These are phyloP conservation scores for Saitoella complicata DNA, from an alignment of 805 yeast genomes.

Conservation along the genomic window DNA sequence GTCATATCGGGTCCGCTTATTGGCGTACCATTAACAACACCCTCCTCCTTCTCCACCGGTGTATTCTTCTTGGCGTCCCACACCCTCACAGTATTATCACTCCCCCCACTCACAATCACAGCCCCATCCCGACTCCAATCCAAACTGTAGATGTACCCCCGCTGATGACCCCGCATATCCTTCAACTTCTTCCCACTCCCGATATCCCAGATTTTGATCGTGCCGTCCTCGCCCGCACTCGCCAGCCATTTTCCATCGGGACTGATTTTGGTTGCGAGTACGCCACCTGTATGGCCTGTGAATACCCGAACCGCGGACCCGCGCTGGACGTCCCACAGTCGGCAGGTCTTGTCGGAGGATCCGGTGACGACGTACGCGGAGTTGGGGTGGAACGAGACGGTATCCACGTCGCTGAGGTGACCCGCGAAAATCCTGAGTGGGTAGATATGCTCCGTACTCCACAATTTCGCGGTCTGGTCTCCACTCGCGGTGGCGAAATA, in stretches of 20 bases:
- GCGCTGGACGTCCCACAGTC: slow-evolving; percentile 93
- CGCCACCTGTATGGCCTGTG: slow-evolving; percentile 82
- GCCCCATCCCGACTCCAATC: slow-evolving; percentile 77
- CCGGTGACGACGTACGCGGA: slow-evolving; percentile 91
- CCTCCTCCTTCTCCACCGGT: slow-evolving; percentile 3
- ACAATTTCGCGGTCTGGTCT: slow-evolving; percentile 90
- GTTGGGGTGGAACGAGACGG: slow-evolving; percentile 90
- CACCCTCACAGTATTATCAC: slow-evolving; percentile 74
- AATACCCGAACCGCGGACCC: slow-evolving; percentile 86
- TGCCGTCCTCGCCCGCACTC: slow-evolving; percentile 83
- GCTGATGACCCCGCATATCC: slow-evolving; percentile 87
- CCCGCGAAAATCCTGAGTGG: slow-evolving; percentile 95
- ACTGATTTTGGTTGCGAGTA: slow-evolving; percentile 70
- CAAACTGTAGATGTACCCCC: slow-evolving; percentile 63
- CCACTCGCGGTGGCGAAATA: slow-evolving; percentile 97
- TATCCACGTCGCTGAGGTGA: slow-evolving; percentile 88
- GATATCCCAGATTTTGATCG: slow-evolving; percentile 82
- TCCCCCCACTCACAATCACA: slow-evolving; percentile 78
- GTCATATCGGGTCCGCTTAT: neutral
- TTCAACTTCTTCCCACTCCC: slow-evolving; percentile 81
- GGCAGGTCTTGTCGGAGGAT: slow-evolving; percentile 81
- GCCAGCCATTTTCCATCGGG: slow-evolving; percentile 98
- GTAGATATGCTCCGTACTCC: slow-evolving; percentile 97
- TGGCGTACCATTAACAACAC: neutral
- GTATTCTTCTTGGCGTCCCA: slow-evolving; percentile 78